A percentile compares a stretch with the other conserved stretches of the same genome.
These are phyloP conservation scores for Diplocarpon mali DNA, from an alignment of 2,329 filamentous ascomycete genomes.

Conservation along the genomic window DNA sequence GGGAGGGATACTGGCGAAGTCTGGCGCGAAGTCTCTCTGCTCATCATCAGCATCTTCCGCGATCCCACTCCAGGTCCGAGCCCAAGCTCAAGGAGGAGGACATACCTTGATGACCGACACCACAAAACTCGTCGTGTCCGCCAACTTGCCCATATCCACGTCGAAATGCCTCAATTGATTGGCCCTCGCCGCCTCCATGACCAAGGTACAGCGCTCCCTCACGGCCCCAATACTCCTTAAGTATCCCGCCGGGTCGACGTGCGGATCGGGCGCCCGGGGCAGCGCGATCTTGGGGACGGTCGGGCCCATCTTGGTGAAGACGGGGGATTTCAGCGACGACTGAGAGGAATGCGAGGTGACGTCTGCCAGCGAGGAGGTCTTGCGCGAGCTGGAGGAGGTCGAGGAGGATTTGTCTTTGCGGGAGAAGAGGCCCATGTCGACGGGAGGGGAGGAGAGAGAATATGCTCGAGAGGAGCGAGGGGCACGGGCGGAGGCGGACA, in stretches of 20 bases:
- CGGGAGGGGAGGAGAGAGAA: not conserved
- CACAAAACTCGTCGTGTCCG: constrained; percentile 56
- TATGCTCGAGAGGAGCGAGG: not conserved
- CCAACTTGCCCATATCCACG: constrained; percentile 59
- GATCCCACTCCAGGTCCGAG: no score
- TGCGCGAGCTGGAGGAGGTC: constrained; percentile 11
- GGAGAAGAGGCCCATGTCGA: constrained; percentile 24
- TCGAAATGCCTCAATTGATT: constrained; percentile 61
- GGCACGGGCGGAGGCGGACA: no score
- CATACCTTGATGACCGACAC: constrained; percentile 53
- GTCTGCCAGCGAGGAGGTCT: constrained; percentile 19
- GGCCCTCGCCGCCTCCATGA: constrained; percentile 54
- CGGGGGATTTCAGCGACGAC: constrained; percentile 23
- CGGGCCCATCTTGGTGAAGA: constrained; percentile 23
- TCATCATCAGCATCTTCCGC: not conserved
- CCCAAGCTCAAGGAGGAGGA: not conserved
- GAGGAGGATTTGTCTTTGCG: constrained; percentile 22
- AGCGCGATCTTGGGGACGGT: constrained; percentile 67
- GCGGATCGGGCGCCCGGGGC: constrained; percentile 75
- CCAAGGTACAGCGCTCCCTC: constrained; percentile 54
- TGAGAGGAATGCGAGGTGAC: constrained; percentile 21
- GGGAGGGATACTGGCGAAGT: constrained; percentile 66
- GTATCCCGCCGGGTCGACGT: constrained; percentile 80
- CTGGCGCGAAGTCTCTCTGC: constrained; percentile 58
- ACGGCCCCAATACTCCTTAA: constrained; percentile 83